phyloP scores from a whole-genome alignment of 768 basidiomycete species.

The Lanmaoa rubissima region DNA sequence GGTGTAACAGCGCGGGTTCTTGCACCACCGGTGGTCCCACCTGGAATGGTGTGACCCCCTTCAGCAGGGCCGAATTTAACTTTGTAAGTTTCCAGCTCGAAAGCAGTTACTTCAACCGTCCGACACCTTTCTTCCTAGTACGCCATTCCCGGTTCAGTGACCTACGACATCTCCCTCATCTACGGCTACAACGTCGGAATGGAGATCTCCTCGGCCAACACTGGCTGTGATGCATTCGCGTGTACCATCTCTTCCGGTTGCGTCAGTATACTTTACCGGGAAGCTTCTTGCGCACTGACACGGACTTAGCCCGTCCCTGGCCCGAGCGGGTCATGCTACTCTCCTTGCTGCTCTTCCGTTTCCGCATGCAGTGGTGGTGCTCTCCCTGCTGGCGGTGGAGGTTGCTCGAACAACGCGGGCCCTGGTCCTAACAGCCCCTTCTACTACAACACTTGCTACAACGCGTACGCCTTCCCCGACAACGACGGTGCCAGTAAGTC shows the following conservation, averaged over 20 bases:
- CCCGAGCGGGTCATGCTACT: conserved; percentile 26
- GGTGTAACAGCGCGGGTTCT: conserved; percentile 21
- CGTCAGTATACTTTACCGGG: conserved; percentile 14
- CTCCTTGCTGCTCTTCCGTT: conserved; percentile 30
- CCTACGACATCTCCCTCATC: conserved; percentile 35
- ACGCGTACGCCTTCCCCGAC: conserved; percentile 35
- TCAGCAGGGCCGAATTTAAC: conserved; percentile 35
- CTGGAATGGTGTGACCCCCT: conserved; percentile 31
- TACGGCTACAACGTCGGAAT: conserved; percentile 35
- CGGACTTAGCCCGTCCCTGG: conserved; percentile 28
- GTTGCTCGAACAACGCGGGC: conserved; percentile 27
- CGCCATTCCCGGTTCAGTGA: conserved; percentile 27
- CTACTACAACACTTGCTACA: conserved; percentile 28
- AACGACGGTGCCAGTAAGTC: conserved; percentile 30
- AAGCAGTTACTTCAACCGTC: neutral
- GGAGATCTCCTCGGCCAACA: conserved; percentile 31
- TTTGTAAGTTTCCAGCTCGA: conserved; percentile 18
- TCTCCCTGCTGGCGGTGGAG: conserved; percentile 28
- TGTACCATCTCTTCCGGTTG: conserved; percentile 32
- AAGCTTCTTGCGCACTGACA: neutral
- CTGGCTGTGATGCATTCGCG: conserved; percentile 28
- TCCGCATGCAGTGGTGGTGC: conserved; percentile 29
- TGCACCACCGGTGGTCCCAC: conserved; percentile 32
- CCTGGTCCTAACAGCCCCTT: conserved; percentile 31
- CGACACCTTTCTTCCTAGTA: conserved; percentile 4